Percentiles rank a stretch among this genome's conserved stretches.
phyloP scores from a whole-genome alignment of 306 rosid species.

The Quercus robur region DNA sequence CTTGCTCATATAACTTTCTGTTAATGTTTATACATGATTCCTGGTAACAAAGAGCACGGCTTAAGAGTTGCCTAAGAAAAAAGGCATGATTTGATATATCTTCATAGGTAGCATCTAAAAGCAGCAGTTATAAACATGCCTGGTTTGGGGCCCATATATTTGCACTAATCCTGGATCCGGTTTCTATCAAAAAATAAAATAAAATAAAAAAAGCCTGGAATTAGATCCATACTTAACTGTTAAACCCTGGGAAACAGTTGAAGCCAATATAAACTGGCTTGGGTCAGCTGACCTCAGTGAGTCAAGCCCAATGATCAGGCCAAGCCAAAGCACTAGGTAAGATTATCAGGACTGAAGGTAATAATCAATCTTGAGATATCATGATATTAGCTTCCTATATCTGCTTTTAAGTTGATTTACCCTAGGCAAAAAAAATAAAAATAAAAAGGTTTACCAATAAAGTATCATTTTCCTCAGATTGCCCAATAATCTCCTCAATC shows the following conservation, averaged over 20 bases:
- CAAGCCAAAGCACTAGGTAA: background rate
- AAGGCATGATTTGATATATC: background rate
- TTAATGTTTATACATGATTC: background rate
- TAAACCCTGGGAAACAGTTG: no score
- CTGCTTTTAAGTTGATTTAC: constrained; percentile 4
- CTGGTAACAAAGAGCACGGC: background rate
- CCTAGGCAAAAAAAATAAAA: background rate
- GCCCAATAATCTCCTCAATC: constrained; percentile 75
- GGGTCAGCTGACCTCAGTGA: background rate
- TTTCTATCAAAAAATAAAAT: no score
- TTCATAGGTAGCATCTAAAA: background rate
- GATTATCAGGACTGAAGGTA: background rate
- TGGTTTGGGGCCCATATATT: background rate
- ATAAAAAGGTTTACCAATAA: constrained; percentile 49
- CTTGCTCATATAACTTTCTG: no score
- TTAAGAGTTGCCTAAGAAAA: background rate
- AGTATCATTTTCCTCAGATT: constrained; percentile 55
- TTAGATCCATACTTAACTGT: no score
- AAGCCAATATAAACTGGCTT: no score
- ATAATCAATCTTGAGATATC: no score
- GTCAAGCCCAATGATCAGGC: background rate
- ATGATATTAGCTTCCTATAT: background rate
- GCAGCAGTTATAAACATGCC: background rate
- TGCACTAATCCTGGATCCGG: no score
- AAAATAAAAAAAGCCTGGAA: no score